Percentiles rank a stretch among this genome's conserved stretches.
These are phyloP conservation scores for Alternaria hordeiaustralica DNA, from an alignment of 2,329 filamentous ascomycete species.

Conservation along the genomic window DNA sequence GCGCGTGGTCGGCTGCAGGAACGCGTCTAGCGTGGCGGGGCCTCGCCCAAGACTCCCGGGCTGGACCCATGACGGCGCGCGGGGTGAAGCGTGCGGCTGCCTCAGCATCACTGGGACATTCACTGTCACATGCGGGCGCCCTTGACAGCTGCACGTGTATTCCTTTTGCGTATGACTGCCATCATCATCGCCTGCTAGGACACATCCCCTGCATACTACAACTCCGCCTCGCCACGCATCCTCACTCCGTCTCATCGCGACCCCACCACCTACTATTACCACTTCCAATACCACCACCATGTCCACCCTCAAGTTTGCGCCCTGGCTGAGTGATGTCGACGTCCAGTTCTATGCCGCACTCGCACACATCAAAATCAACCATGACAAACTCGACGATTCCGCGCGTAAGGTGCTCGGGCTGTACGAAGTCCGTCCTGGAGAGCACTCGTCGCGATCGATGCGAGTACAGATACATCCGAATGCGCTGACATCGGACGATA, in stretches of 20 bases:
- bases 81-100: slow-evolving; percentile 8
- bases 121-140: slow-evolving; percentile 29
- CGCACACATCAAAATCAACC: slow-evolving; percentile 92
- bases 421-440: slow-evolving; percentile 80
- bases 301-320: slow-evolving; percentile 73
- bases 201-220: not conserved
- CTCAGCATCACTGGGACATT: slow-evolving; percentile 14
- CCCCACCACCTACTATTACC: not conserved
- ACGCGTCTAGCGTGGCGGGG: slow-evolving; percentile 27
- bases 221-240: not conserved
- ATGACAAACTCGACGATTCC: slow-evolving; percentile 96
- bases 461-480: slow-evolving; percentile 90
- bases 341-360: slow-evolving; percentile 92
- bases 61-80: slow-evolving; percentile 17
- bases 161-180: slow-evolving; percentile 29
- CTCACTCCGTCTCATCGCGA: not conserved
- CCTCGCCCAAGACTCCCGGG: slow-evolving; percentile 7
- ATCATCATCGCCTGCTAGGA: slow-evolving; percentile 1
- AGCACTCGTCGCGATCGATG: slow-evolving; percentile 76
- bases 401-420: slow-evolving; percentile 84
- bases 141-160: slow-evolving; percentile 34
- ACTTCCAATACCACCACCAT: too few species aligned
- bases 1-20: slow-evolving; percentile 30
- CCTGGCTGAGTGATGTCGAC: slow-evolving; percentile 93
- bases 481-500: slow-evolving; percentile 78